Percentiles rank a stretch among this genome's conserved stretches.
These are phyloP conservation scores for Chlorella vulgaris DNA, from an alignment of 139 green algal species.

Conservation along the genomic window DNA sequence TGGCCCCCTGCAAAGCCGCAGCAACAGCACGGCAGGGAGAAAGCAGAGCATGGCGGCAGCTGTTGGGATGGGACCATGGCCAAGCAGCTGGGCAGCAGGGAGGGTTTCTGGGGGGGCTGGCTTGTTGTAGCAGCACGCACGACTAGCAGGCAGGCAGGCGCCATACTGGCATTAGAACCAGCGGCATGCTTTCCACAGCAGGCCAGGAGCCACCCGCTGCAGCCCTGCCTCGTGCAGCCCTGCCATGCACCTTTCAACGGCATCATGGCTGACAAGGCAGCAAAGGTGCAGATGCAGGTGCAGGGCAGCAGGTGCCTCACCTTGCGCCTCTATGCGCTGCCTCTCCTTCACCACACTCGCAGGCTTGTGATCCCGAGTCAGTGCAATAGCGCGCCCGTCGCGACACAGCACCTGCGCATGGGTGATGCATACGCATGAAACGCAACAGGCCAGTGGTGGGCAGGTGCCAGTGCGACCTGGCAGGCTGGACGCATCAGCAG, in stretches of 20 bases:
- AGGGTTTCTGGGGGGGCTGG: not conserved
- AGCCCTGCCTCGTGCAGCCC: not conserved
- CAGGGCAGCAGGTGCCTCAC: slow-evolving; percentile 19
- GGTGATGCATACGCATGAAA: not conserved
- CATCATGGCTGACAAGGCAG: not conserved
- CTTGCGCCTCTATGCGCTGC: slow-evolving; percentile 42
- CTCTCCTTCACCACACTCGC: slow-evolving; percentile 26
- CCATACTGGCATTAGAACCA: too few species aligned
- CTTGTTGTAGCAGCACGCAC: not conserved
- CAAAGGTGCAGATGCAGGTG: not conserved
- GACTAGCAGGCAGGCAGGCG: too few species aligned
- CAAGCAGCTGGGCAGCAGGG: not conserved
- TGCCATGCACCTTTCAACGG: too few species aligned
- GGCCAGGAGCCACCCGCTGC: not conserved
- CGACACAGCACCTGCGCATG: slow-evolving; percentile 35
- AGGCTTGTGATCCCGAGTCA: slow-evolving; percentile 51
- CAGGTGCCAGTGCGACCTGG: not conserved
- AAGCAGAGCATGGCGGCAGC: too few species aligned
- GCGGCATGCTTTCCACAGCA: too few species aligned
- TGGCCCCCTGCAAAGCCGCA: slow-evolving; percentile 13
- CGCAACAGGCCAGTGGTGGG: not conserved
- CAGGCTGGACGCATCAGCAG: too few species aligned
- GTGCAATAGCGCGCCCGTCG: slow-evolving; percentile 12
- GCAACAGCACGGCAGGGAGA: too few species aligned
- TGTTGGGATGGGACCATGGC: not conserved